phyloP scores from a whole-genome alignment of 2,329 filamentous ascomycete species.

The Aspergillaceae sp. region DNA sequence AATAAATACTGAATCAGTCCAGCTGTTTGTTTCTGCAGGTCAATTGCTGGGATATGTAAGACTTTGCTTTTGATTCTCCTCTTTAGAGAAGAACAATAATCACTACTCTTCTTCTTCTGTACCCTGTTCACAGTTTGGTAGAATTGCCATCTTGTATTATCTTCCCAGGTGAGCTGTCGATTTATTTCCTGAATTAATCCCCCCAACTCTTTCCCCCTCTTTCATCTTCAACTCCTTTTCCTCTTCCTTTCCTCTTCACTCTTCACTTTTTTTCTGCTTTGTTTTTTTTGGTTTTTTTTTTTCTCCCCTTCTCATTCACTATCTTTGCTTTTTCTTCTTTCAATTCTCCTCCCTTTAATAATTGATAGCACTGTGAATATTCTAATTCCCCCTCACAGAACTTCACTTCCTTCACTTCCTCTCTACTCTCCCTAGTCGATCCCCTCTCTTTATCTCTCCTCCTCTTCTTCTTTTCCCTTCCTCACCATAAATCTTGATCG shows the following conservation, averaged over 20 bases:
- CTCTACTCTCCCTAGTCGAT: not conserved
- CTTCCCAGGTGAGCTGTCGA: not conserved
- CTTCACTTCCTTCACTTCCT: not conserved
- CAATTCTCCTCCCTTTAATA: too few relatives aligned
- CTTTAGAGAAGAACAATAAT: too few relatives aligned
- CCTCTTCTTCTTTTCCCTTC: not conserved
- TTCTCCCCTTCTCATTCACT: not conserved
- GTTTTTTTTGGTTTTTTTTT: slow-evolving; percentile 1
- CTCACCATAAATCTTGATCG: not conserved
- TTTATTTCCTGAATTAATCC: not conserved
- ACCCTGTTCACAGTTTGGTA: too few relatives aligned
- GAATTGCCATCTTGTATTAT: too few relatives aligned
- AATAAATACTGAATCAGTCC: too few relatives aligned
- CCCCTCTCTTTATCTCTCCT: not conserved
- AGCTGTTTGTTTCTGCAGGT: too few relatives aligned
- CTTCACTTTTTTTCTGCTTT: not conserved
- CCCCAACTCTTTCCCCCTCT: not conserved
- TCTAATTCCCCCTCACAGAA: not conserved
- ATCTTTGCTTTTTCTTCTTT: not conserved
- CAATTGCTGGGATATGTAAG: too few relatives aligned
- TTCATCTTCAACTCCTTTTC: not conserved
- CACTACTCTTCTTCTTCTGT: too few relatives aligned
- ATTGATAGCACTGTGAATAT: not conserved
- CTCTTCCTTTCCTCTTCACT: slow-evolving; percentile 1
- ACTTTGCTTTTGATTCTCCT: too few relatives aligned